A percentile compares a stretch with the other conserved stretches of the same genome.
phyloP scores from a whole-genome alignment of 192 early-diverging fungal species.

The Tieghemiomyces parasiticus region DNA sequence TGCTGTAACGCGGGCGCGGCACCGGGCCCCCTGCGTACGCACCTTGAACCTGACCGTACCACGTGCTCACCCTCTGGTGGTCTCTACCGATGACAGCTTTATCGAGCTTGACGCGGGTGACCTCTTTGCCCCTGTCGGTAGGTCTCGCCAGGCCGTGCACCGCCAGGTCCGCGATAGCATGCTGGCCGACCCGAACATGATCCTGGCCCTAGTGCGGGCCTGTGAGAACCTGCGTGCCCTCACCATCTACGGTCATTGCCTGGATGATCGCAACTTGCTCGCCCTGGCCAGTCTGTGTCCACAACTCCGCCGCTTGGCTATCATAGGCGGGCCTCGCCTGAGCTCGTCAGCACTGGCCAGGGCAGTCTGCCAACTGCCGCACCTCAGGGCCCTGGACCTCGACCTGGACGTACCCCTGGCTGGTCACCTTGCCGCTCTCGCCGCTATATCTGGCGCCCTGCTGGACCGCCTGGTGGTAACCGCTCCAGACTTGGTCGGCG shows the following conservation, averaged over 20 bases:
- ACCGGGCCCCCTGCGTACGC: background rate
- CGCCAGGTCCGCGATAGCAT: background rate
- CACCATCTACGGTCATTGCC: background rate
- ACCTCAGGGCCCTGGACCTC: background rate
- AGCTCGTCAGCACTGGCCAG: background rate
- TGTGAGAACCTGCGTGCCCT: constrained; percentile 1
- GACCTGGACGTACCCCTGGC: background rate
- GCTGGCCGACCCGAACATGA: background rate
- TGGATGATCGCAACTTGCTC: background rate
- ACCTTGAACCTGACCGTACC: background rate
- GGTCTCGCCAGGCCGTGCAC: background rate
- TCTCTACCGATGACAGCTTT: too few species aligned
- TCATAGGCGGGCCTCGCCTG: background rate
- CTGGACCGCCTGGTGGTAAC: background rate
- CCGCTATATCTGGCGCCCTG: too few species aligned
- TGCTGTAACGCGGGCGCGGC: background rate
- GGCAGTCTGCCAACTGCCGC: background rate
- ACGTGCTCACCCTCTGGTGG: background rate
- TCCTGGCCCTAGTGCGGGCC: background rate
- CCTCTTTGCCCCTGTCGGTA: background rate
- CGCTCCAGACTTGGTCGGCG: background rate
- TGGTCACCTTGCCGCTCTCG: background rate
- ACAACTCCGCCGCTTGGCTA: background rate
- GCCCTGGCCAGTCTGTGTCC: background rate
- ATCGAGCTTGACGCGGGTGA: background rate